Conservation (phyloP, 2,329 filamentous ascomycete species). For the Lasiodiplodia sp. region DNA sequence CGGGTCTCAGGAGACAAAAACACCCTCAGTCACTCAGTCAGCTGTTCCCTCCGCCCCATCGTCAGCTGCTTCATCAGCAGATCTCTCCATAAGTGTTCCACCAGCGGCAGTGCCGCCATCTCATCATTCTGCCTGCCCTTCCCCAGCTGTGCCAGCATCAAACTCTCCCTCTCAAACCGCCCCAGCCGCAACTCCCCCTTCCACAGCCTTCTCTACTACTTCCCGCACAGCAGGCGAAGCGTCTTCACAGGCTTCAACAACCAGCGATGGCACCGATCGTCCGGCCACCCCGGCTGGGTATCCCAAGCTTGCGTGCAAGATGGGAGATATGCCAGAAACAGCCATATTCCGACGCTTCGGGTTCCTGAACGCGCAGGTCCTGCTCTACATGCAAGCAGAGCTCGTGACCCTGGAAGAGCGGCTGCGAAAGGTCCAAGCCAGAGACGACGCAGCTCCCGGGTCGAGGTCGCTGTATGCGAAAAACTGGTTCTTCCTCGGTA, state of each 20-base stretch:
- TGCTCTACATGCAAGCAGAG: slow-evolving; percentile 20
- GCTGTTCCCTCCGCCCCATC: no score
- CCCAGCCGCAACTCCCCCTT: no score
- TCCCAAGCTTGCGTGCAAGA: background rate
- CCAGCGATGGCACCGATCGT: rapidly evolving
- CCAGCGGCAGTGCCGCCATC: no score
- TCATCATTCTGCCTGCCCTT: no score
- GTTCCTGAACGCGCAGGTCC: background rate
- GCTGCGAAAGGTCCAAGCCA: background rate
- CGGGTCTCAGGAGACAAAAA: no score
- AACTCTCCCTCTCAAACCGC: no score
- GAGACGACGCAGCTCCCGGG: background rate
- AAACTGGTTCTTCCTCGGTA: background rate
- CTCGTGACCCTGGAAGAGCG: background rate
- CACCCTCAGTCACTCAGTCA: no score
- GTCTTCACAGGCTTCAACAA: no score
- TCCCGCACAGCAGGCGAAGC: no score
- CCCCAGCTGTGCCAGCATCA: rapidly evolving
- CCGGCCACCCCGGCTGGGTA: background rate
- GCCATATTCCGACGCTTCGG: slow-evolving; percentile 17
- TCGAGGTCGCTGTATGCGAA: background rate
- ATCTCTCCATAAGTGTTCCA: no score
- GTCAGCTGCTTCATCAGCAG: no score
- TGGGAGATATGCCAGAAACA: background rate
- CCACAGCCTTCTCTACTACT: no score